These are phyloP conservation scores for Suillus bovinus DNA, from an alignment of 768 basidiomycete species.

Conservation along the genomic window DNA sequence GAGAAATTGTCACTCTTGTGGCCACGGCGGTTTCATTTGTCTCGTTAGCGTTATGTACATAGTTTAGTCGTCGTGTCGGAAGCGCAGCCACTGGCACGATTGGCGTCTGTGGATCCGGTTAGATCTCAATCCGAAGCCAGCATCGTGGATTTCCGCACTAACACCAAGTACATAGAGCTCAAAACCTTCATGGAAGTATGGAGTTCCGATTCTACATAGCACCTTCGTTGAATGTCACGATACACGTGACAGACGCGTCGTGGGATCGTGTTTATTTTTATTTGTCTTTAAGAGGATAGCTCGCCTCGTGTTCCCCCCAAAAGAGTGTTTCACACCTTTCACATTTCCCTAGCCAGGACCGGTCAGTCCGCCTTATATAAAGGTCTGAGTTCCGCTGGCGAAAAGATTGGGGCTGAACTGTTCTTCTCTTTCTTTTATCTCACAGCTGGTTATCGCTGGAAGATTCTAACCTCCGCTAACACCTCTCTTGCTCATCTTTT, in stretches of 20 bases:
- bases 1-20: background rate
- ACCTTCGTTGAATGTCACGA: background rate
- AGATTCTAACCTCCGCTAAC: background rate
- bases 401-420: background rate
- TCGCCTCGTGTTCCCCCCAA: conserved; percentile 8
- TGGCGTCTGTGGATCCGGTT: background rate
- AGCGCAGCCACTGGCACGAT: too few relatives aligned
- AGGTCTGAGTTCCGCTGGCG: conserved; percentile 3
- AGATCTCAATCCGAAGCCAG: background rate
- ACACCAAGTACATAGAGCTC: background rate
- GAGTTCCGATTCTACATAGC: background rate
- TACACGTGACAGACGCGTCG: conserved; percentile 9
- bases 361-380: conserved; percentile 7
- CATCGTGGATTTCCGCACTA: background rate
- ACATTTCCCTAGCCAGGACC: conserved; percentile 4
- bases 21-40: background rate
- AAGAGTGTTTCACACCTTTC: conserved; percentile 6
- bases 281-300: background rate
- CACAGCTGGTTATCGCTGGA: conserved; percentile 5
- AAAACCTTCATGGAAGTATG: background rate
- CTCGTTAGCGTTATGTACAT: background rate
- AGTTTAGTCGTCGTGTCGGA: background rate
- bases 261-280: background rate
- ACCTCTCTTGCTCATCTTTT: background rate
- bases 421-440: conserved; percentile 8